Evolutionary conservation across 1,284 basidiomycete genomes (phyloP).

Genomic region (Cryptococcus deneoformans): DNA sequence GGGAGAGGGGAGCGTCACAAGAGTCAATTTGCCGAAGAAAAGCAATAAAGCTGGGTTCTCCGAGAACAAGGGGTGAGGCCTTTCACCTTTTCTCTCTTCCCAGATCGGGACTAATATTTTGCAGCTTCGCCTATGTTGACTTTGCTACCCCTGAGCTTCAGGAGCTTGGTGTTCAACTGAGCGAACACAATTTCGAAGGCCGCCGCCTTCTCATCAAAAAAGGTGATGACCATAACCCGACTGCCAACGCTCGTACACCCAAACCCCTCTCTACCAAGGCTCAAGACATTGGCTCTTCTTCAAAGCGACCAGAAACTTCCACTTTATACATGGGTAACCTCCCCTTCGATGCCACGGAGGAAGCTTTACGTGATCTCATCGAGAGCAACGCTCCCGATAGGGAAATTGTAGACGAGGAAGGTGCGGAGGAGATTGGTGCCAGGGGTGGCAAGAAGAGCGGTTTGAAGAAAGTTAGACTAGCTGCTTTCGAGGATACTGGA

Average conservation of each 20-base stretch:
- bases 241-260: conserved; percentile 46
- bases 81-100: neutral
- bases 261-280: conserved; percentile 52
- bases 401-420: conserved; percentile 37
- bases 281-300: conserved; percentile 43
- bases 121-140: conserved; percentile 94
- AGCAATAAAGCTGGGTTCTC: conserved; percentile 45
- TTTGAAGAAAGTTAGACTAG: conserved; percentile 86
- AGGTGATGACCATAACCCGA: conserved; percentile 61
- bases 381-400: conserved; percentile 36
- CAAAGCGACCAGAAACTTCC: conserved; percentile 36
- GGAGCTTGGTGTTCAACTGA: conserved; percentile 68
- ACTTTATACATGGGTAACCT: conserved; percentile 46
- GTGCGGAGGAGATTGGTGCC: conserved; percentile 25
- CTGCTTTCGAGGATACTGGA: conserved; percentile 92
- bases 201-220: conserved; percentile 90
- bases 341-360: conserved; percentile 73
- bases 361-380: conserved; percentile 58
- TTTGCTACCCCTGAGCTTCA: conserved; percentile 77
- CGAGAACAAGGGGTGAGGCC: conserved; percentile 54
- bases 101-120: no score
- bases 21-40: conserved; percentile 56
- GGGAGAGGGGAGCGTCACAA: conserved; percentile 46
- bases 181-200: conserved; percentile 79
- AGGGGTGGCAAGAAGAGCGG: conserved; percentile 56